These are phyloP conservation scores for Podaxis sp. DNA, from an alignment of 768 basidiomycete genomes.

Conservation along the genomic window DNA sequence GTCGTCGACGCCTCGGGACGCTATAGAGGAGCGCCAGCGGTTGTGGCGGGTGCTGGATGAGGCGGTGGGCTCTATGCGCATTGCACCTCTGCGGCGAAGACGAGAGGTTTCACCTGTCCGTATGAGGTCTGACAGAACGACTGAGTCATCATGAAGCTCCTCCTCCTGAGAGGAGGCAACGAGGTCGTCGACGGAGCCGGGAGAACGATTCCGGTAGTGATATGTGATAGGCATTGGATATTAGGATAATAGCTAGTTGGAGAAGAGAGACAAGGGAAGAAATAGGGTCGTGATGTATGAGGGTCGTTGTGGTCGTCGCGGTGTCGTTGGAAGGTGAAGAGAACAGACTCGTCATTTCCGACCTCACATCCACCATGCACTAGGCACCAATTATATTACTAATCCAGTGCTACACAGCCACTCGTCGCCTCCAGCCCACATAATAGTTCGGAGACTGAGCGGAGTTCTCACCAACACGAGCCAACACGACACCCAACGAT, in stretches of 20 bases:
- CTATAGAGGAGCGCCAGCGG: constrained; percentile 6
- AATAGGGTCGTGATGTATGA: background rate
- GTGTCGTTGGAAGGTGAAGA: constrained; percentile 5
- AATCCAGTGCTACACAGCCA: too few species aligned
- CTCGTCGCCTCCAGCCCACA: background rate
- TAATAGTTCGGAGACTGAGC: background rate
- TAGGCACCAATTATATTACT: background rate
- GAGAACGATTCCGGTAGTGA: constrained; percentile 3
- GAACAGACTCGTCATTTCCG: background rate
- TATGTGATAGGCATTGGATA: constrained; percentile 14
- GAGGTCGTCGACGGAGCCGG: constrained; percentile 4
- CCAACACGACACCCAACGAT: background rate
- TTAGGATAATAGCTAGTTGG: constrained; percentile 4
- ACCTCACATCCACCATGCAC: background rate
- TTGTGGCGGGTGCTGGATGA: constrained; percentile 6
- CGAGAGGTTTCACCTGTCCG: constrained; percentile 75
- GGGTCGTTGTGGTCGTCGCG: background rate
- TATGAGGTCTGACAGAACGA: constrained; percentile 72
- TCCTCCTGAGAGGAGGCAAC: background rate
- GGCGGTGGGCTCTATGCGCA: constrained; percentile 52
- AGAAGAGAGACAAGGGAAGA: background rate
- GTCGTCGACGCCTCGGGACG: constrained; percentile 5
- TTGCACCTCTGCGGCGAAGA: constrained; percentile 70
- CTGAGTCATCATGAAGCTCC: constrained; percentile 50
- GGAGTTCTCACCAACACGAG: background rate